Evolutionary conservation across 2,329 filamentous ascomycete species (phyloP).

Genomic region (Exserohilum turcica): DNA sequence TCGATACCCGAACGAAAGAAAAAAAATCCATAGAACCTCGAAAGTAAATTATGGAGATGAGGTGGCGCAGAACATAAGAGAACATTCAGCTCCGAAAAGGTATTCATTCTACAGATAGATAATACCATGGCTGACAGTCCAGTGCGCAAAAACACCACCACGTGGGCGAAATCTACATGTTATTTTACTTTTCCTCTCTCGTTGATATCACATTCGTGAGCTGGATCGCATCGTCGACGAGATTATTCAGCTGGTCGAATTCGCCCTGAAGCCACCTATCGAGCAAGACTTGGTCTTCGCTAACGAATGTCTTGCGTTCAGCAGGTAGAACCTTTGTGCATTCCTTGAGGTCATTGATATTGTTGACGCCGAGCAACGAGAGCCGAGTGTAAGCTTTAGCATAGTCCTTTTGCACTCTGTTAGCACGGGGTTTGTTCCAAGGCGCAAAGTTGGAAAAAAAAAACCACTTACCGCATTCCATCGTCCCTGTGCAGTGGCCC

Average conservation of each 20-base stretch:
- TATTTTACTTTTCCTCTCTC: slow-evolving; percentile 1
- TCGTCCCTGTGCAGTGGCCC: slow-evolving; percentile 29
- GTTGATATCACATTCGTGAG: slow-evolving; percentile 31
- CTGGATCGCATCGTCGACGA: slow-evolving; percentile 44
- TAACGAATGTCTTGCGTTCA: slow-evolving; percentile 28
- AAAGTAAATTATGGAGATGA: too few relatives aligned
- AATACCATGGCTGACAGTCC: neutral
- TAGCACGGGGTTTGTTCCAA: neutral
- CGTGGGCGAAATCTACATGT: neutral
- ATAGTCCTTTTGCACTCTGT: slow-evolving; percentile 50
- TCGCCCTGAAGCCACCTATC: slow-evolving; percentile 42
- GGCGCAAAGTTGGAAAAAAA: neutral
- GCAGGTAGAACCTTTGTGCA: slow-evolving; percentile 59
- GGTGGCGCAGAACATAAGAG: neutral
- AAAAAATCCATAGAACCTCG: too few relatives aligned
- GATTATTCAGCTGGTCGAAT: slow-evolving; percentile 41
- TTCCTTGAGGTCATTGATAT: slow-evolving; percentile 61
- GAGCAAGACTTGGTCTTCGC: slow-evolving; percentile 34
- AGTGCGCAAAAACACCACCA: neutral
- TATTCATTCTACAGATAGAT: too few relatives aligned
- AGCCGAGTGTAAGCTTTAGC: slow-evolving; percentile 60
- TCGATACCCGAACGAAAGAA: too few relatives aligned
- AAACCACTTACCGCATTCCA: slow-evolving; percentile 43
- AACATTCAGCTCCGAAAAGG: neutral
- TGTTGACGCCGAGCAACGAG: slow-evolving; percentile 61